phyloP scores from a whole-genome alignment of 2,329 filamentous ascomycete species.

The Onygenales sp. region DNA sequence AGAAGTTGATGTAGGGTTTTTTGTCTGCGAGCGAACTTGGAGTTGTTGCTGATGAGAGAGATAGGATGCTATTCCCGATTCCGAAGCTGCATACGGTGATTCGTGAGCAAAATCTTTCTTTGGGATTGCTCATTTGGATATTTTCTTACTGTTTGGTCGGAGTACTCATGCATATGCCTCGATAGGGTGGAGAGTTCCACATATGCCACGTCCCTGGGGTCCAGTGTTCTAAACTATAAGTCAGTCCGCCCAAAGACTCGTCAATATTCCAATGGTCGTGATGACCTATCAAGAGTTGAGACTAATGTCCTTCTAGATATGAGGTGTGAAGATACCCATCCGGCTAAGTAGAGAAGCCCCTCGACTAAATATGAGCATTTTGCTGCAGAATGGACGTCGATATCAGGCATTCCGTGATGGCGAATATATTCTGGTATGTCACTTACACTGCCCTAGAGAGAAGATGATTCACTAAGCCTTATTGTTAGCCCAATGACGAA shows the following conservation, averaged over 20 bases:
- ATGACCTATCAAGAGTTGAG: neutral
- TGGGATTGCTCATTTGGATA: neutral
- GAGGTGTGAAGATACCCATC: neutral
- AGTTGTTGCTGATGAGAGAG: neutral
- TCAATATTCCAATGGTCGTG: neutral
- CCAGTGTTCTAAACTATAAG: constrained; percentile 1
- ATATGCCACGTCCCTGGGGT: constrained; percentile 5
- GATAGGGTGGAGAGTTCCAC: constrained; percentile 2
- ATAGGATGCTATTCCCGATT: neutral
- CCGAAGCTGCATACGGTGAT: neutral
- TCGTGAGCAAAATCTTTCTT: neutral
- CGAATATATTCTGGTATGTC: constrained; percentile 10
- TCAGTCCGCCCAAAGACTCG: neutral
- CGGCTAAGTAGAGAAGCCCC: neutral
- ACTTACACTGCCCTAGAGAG: neutral
- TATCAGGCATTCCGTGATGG: constrained; percentile 17
- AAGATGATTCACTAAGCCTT: neutral
- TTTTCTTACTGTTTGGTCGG: neutral
- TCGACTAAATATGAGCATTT: neutral
- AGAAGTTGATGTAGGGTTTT: neutral
- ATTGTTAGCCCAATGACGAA: constrained; percentile 24
- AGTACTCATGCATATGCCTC: neutral
- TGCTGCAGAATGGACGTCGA: constrained; percentile 15
- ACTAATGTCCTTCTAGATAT: neutral
- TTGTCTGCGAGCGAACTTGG: neutral